Evolutionary conservation across 495 filamentous ascomycete species (phyloP).

Genomic region (Lasiosphaeris hirsuta): DNA sequence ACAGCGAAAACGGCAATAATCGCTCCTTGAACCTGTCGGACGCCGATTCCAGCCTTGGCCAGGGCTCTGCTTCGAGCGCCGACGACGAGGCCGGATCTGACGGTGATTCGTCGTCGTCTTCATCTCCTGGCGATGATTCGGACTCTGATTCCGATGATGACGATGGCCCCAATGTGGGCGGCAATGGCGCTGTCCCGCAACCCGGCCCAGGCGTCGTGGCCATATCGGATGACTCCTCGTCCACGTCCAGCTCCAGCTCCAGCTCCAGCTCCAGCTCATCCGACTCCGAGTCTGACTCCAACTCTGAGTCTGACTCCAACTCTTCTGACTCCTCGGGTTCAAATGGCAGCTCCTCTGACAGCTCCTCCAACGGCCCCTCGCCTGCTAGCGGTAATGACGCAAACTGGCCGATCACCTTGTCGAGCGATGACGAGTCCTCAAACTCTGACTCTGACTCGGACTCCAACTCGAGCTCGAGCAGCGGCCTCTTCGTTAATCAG

Average conservation of each 20-base stretch:
- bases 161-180: not conserved
- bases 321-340: not conserved
- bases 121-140: not conserved
- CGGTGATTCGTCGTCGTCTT: too few species aligned
- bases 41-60: too few species aligned
- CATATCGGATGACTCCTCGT: too few species aligned
- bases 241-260: too few species aligned
- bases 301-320: slow-evolving; percentile 1
- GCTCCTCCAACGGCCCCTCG: not conserved
- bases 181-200: too few species aligned
- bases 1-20: not conserved
- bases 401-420: too few species aligned
- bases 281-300: not conserved
- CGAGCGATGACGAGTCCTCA: too few species aligned
- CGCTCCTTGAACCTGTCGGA: too few species aligned
- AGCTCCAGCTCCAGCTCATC: not conserved
- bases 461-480: not conserved
- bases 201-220: too few species aligned
- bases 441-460: slow-evolving; percentile 5
- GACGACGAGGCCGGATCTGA: too few species aligned
- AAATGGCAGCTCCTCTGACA: not conserved
- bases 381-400: too few species aligned
- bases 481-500: not conserved
- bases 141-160: not conserved
- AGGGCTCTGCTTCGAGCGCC: too few species aligned